A percentile compares a stretch with the other conserved stretches of the same genome.
phyloP scores from a whole-genome alignment of 2,329 filamentous ascomycete genomes.

The Colletotrichum australisinense region DNA sequence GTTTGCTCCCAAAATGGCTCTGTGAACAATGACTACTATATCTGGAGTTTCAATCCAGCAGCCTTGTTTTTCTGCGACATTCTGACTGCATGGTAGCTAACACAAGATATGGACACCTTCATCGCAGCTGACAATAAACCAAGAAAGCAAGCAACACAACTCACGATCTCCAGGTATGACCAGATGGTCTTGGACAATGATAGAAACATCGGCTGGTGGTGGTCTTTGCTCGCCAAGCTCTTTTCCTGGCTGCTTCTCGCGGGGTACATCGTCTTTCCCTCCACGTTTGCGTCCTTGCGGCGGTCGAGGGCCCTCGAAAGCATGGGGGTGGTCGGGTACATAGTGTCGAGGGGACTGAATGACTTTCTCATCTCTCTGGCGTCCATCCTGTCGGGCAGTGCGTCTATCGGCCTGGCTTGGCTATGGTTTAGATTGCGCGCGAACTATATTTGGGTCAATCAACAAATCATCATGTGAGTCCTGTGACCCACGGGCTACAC shows the following conservation, averaged over 20 bases:
- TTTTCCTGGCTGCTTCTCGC: constrained; percentile 3
- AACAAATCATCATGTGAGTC: constrained; percentile 9
- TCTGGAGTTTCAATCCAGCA: neutral
- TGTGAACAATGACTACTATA: neutral
- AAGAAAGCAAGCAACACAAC: neutral
- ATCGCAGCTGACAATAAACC: neutral
- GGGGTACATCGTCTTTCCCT: constrained; percentile 7
- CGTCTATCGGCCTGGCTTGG: constrained; percentile 12
- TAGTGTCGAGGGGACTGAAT: neutral
- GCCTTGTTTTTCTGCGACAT: neutral
- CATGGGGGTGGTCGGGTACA: neutral
- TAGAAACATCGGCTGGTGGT: constrained; percentile 6
- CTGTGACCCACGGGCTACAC: neutral
- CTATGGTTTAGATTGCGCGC: constrained; percentile 1
- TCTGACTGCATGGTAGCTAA: neutral
- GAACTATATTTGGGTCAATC: constrained; percentile 11
- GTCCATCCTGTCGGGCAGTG: neutral
- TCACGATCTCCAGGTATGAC: constrained; percentile 10
- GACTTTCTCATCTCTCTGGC: constrained; percentile 4
- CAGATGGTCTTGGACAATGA: constrained; percentile 5
- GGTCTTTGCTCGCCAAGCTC: neutral
- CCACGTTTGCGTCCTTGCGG: neutral
- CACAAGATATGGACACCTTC: neutral
- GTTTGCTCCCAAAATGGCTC: neutral
- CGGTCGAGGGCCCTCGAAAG: constrained; percentile 1